These are phyloP conservation scores for Aspergillus hortae DNA, from an alignment of 2,329 filamentous ascomycete genomes.

Conservation along the genomic window DNA sequence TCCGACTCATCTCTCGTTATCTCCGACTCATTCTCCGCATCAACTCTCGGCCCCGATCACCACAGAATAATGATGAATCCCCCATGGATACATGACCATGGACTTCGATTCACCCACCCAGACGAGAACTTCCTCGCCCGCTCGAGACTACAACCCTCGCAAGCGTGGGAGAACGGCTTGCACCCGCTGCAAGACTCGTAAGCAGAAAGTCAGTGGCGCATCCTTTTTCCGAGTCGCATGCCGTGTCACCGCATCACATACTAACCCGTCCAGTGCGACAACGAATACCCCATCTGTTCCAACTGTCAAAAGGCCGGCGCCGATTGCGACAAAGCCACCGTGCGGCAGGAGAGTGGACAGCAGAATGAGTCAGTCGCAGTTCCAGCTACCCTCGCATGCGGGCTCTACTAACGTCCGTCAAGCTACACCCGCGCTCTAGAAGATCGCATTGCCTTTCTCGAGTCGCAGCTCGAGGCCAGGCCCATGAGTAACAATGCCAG, in stretches of 20 bases:
- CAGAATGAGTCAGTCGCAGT: constrained; percentile 30
- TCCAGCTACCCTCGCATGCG: neutral
- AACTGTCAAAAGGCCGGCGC: constrained; percentile 43
- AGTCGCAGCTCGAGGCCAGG: constrained; percentile 27
- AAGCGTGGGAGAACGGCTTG: constrained; percentile 46
- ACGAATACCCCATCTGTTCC: constrained; percentile 43
- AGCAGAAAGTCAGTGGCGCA: constrained; percentile 39
- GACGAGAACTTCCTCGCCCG: constrained; percentile 20
- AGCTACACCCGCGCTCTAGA: constrained; percentile 45
- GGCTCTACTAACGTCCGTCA: constrained; percentile 14
- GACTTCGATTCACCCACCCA: constrained; percentile 19
- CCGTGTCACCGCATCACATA: neutral
- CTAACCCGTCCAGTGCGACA: constrained; percentile 34
- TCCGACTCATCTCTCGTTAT: neutral
- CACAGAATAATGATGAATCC: constrained; percentile 1
- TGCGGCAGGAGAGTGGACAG: constrained; percentile 36
- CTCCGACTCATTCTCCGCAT: neutral
- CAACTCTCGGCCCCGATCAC: neutral
- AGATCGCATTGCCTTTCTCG: constrained; percentile 42
- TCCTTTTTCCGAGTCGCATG: neutral
- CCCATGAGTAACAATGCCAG: constrained; percentile 12
- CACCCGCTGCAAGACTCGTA: constrained; percentile 45
- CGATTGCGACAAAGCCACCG: constrained; percentile 42
- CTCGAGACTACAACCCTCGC: constrained; percentile 38
- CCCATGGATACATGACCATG: constrained; percentile 5